Base-by-base conservation (phyloP, 2,329 filamentous ascomycete genomes). In the Cephalotrichum gorgonifer region DNA sequence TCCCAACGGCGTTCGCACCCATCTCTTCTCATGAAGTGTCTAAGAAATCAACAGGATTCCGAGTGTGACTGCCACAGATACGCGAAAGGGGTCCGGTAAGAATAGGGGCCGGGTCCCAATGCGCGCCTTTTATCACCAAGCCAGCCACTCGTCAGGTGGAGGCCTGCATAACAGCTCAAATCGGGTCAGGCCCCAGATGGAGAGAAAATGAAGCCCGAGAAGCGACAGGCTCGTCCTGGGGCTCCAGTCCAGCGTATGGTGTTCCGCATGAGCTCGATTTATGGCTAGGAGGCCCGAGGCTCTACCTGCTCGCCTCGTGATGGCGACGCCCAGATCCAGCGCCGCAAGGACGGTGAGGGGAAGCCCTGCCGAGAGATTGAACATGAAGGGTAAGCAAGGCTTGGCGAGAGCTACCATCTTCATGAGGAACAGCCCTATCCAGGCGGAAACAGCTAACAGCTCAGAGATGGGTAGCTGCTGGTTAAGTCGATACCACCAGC, bases 351-450 rank as follows among this genome's bases (percentile, higher is more conserved):
- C 64, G 4, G 94, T 66, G 2, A 95, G 68, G 3, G 85, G 80
- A 55, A 84, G 81, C 4, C 80, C 72, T 4, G 89, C 65, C 62
- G 76, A 76, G 6, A 79, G 69, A 42, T 76, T 82, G n/a, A 79
- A 73, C 41, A 81, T 79, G 50, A 82, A 81, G 0, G 88, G 88
- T 61, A 79, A 80, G 62, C 89, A 95, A 1, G 83, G 77, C 43
- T 75, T 72, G 3, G 76, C 73, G 9, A 93, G 65, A 0, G 79
- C 79, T 12, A 75, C 66, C 8, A 89, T 66, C 63, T 95, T 95
- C 45, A 75, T 55, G 6, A 84, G 61, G 56, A 95, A 90, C 1
- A 90, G 56, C 1, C 64, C 56, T 3, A 87, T 64, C 44, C 83
- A 82, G 20, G 76, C 54, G 52, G 75, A 67, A 45, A 64, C 57